Conservation (phyloP, 225 moss, liverwort and hornwort genomes). For the Marchantia paleacea region DNA sequence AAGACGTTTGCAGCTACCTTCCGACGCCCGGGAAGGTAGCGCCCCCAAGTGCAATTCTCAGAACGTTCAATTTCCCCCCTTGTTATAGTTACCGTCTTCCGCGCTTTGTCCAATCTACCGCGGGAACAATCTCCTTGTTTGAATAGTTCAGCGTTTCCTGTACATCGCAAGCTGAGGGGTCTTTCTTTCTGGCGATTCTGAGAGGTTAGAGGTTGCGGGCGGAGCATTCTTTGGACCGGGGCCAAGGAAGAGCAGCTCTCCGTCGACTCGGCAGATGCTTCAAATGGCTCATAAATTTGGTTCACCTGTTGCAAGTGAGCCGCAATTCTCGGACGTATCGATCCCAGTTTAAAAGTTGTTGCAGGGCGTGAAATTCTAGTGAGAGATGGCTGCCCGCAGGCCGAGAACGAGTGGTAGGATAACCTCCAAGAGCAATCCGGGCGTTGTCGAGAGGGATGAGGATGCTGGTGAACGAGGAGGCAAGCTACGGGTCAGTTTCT, state of each 20-base stretch:
- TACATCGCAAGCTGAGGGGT: not conserved
- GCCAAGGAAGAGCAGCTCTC: not conserved
- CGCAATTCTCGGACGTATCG: not conserved
- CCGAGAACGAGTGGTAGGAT: slow-evolving; percentile 71
- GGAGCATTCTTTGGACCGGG: not conserved
- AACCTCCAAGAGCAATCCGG: slow-evolving; percentile 51
- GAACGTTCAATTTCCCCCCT: not conserved
- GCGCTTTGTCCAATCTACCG: not conserved
- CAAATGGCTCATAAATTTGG: not conserved
- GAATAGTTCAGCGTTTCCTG: not conserved
- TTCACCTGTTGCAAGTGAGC: not conserved
- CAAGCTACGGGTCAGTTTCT: slow-evolving; percentile 68
- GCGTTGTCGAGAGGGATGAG: slow-evolving; percentile 55
- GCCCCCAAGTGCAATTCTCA: not conserved
- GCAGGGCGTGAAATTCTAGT: not conserved
- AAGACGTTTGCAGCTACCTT: not conserved
- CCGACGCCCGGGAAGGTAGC: not conserved
- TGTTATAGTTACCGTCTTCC: not conserved
- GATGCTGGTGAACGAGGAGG: slow-evolving; percentile 63
- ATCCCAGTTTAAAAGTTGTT: not conserved
- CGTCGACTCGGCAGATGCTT: not conserved
- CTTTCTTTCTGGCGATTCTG: not conserved
- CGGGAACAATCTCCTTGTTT: not conserved
- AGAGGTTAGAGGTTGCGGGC: not conserved
- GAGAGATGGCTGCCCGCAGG: slow-evolving; percentile 75